These are phyloP conservation scores for Calonectria leucothoes DNA, from an alignment of 2,329 filamentous ascomycete genomes.

Conservation along the genomic window DNA sequence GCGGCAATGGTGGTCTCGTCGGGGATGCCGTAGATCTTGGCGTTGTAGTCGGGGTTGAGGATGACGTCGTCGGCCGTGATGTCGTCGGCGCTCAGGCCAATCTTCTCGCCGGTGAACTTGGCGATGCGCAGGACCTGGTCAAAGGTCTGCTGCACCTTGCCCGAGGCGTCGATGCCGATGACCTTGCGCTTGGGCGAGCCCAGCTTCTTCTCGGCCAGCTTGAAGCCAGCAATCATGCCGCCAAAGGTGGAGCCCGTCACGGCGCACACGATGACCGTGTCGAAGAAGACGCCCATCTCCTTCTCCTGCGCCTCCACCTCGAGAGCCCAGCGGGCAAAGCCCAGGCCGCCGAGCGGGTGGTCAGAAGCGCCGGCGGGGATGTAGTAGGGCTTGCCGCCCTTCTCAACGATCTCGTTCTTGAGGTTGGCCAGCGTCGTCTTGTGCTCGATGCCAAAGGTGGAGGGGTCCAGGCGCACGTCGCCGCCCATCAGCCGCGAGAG, in stretches of 20 bases:
- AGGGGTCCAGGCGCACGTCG: constrained; percentile 69
- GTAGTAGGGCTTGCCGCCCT: constrained; percentile 74
- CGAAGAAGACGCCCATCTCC: constrained; percentile 72
- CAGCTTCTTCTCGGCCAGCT: constrained; percentile 64
- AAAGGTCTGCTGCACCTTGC: constrained; percentile 64
- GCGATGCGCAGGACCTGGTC: constrained; percentile 76
- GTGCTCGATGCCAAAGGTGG: constrained; percentile 75
- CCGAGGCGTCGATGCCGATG: constrained; percentile 71
- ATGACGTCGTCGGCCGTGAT: constrained; percentile 72
- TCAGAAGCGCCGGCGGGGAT: constrained; percentile 79
- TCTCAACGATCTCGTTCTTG: constrained; percentile 61
- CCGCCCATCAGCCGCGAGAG: constrained; percentile 75
- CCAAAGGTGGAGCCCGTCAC: constrained; percentile 79
- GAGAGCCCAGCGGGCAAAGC: constrained; percentile 78
- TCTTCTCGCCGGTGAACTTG: constrained; percentile 69
- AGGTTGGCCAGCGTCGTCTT: constrained; percentile 69
- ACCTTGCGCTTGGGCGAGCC: constrained; percentile 63
- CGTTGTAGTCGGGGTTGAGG: constrained; percentile 73
- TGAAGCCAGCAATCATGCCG: constrained; percentile 80
- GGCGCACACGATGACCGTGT: constrained; percentile 75
- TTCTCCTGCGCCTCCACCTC: constrained; percentile 75
- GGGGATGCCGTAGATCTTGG: constrained; percentile 74
- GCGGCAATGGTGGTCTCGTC: constrained; percentile 74
- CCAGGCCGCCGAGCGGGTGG: constrained; percentile 76
- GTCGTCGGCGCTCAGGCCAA: constrained; percentile 69